These are phyloP conservation scores for Tolypocladium tundrense DNA, from an alignment of 2,329 filamentous ascomycete genomes.

Conservation along the genomic window DNA sequence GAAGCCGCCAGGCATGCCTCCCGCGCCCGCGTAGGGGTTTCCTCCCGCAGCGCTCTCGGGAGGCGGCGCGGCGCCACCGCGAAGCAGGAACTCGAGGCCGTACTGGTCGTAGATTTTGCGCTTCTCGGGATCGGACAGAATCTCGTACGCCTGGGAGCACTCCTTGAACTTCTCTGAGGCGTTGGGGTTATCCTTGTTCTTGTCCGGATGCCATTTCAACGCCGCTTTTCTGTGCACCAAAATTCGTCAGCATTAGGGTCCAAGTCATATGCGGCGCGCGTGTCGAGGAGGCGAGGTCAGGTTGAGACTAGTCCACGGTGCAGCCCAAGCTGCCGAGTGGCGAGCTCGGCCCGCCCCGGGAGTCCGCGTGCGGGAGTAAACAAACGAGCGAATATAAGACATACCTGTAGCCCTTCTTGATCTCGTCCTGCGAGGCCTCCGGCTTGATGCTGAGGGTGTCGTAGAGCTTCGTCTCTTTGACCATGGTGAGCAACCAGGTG, in stretches of 20 bases:
- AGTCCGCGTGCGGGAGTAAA: background rate
- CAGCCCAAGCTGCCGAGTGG: slow-evolving; percentile 2
- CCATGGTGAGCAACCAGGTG: slow-evolving; percentile 50
- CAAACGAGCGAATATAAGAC: slow-evolving; percentile 14
- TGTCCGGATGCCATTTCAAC: slow-evolving; percentile 91
- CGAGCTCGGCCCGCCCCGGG: background rate
- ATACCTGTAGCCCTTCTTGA: slow-evolving; percentile 92
- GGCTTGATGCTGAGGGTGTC: slow-evolving; percentile 73
- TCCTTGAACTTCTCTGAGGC: slow-evolving; percentile 96
- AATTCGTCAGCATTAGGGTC: slow-evolving; percentile 22
- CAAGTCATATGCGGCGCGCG: background rate
- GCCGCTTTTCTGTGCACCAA: slow-evolving; percentile 59
- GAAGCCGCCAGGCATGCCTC: slow-evolving; percentile 45
- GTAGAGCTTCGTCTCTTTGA: slow-evolving; percentile 92
- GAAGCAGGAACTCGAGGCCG: slow-evolving; percentile 84
- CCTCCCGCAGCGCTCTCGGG: slow-evolving; percentile 44
- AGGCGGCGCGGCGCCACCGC: slow-evolving; percentile 62
- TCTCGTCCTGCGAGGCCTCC: slow-evolving; percentile 78
- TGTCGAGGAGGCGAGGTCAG: background rate
- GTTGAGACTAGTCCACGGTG: background rate
- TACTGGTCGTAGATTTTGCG: slow-evolving; percentile 91
- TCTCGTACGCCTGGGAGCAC: slow-evolving; percentile 94
- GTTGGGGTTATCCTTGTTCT: slow-evolving; percentile 84
- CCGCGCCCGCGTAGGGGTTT: slow-evolving; percentile 50
- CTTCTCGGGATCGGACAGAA: slow-evolving; percentile 94